These are phyloP conservation scores for Penicillium glabrum DNA, from an alignment of 2,329 filamentous ascomycete genomes.

Conservation along the genomic window DNA sequence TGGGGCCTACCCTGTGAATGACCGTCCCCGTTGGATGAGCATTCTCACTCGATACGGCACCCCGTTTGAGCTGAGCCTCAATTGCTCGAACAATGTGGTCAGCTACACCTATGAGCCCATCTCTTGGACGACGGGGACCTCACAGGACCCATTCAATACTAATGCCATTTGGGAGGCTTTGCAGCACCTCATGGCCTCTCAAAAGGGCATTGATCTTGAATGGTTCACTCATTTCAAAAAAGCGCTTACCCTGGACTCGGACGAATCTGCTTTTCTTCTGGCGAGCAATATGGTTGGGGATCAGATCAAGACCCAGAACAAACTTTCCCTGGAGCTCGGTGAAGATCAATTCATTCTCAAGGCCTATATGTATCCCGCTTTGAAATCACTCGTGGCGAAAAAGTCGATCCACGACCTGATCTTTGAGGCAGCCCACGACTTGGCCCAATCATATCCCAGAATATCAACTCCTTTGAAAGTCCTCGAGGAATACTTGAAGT, in stretches of 20 bases:
- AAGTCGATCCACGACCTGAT: background rate
- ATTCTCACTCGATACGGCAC: background rate
- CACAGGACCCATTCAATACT: background rate
- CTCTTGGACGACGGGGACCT: background rate
- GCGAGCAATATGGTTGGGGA: background rate
- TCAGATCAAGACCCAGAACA: constrained; percentile 1
- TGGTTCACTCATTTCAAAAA: background rate
- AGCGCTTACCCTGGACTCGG: background rate
- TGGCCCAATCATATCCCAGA: background rate
- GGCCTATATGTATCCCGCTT: background rate
- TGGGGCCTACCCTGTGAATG: background rate
- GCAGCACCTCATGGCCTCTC: background rate
- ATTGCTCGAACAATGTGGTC: background rate
- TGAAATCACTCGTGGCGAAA: background rate
- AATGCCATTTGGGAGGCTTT: background rate
- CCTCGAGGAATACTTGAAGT: background rate
- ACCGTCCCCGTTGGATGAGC: background rate
- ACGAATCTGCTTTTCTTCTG: background rate
- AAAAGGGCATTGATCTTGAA: background rate
- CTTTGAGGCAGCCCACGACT: background rate
- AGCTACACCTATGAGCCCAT: background rate
- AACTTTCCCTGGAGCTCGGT: background rate
- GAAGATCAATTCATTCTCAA: background rate
- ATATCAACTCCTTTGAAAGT: background rate
- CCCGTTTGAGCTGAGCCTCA: background rate